Evolutionary conservation across 2,329 filamentous ascomycete species (phyloP).

Genomic region (Aspergillus felis): DNA sequence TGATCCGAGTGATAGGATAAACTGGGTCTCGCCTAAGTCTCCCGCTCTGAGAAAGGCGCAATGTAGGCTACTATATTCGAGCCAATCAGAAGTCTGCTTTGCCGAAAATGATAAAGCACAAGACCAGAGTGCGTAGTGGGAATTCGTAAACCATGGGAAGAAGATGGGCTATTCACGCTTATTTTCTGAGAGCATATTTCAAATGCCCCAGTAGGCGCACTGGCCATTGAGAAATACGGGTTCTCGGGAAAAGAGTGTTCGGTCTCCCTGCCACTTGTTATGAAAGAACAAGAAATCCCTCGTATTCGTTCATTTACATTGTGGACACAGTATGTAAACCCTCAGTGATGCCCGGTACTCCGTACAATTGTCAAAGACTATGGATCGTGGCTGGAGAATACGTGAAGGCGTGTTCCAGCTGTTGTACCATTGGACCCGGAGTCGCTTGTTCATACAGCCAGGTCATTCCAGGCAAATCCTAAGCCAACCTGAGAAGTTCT

Average conservation of each 20-base stretch:
- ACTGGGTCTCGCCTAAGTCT: conserved; percentile 33
- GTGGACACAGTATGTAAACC: not conserved
- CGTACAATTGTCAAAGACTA: not conserved
- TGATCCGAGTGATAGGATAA: conserved; percentile 6
- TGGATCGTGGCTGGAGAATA: not conserved
- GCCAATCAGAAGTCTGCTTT: conserved; percentile 33
- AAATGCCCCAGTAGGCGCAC: not conserved
- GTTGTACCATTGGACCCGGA: not conserved
- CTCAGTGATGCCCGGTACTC: not conserved
- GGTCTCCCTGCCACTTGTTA: not conserved
- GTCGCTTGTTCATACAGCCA: not conserved
- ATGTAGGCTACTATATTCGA: conserved; percentile 19
- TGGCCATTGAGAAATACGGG: not conserved
- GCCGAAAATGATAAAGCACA: conserved; percentile 23
- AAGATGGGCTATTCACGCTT: not conserved
- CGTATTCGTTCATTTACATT: not conserved
- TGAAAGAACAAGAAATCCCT: not conserved
- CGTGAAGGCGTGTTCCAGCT: not conserved
- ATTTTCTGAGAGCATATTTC: not conserved
- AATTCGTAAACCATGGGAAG: not conserved
- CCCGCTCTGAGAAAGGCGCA: conserved; percentile 33
- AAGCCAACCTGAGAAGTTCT: not conserved
- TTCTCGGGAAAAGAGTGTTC: not conserved
- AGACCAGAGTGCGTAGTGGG: not conserved
- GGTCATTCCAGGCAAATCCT: not conserved